A percentile compares a stretch with the other conserved stretches of the same genome.
Evolutionary conservation across 2,329 filamentous ascomycete genomes (phyloP).

Genomic region (Alternaria arbusti): DNA sequence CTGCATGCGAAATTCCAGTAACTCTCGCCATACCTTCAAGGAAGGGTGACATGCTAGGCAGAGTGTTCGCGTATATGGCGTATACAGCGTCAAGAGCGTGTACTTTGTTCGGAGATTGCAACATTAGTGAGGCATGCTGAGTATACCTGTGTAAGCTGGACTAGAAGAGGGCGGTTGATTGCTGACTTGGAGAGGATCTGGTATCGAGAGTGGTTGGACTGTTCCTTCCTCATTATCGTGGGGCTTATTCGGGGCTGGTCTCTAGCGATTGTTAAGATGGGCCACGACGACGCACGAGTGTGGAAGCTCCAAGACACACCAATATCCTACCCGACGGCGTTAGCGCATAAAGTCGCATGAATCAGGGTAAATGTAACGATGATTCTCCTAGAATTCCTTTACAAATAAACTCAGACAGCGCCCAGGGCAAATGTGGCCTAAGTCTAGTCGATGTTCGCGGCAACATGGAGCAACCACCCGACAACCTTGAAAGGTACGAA

Average conservation of each 20-base stretch:
- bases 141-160: not conserved
- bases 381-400: not conserved
- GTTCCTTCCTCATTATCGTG: not conserved
- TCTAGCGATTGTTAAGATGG: not conserved
- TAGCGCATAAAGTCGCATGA: not conserved
- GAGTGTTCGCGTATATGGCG: conserved; percentile 16
- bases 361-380: not conserved
- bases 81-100: conserved; percentile 30
- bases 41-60: not conserved
- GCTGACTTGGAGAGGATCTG: not conserved
- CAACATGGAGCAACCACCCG: not conserved
- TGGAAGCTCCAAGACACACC: not conserved
- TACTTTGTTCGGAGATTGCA: not conserved
- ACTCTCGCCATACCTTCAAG: not conserved
- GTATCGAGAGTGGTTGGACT: not conserved
- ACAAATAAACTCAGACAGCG: not conserved
- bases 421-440: not conserved
- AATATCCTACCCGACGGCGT: not conserved
- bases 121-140: not conserved
- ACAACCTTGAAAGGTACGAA: not conserved
- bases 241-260: not conserved
- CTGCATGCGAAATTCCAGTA: not conserved
- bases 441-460: not conserved
- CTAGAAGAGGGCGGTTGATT: not conserved
- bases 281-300: not conserved